Percentiles rank a stretch among this genome's conserved stretches.
phyloP scores from a whole-genome alignment of 2,329 filamentous ascomycete species.

The Alternaria novae-zelandiae region DNA sequence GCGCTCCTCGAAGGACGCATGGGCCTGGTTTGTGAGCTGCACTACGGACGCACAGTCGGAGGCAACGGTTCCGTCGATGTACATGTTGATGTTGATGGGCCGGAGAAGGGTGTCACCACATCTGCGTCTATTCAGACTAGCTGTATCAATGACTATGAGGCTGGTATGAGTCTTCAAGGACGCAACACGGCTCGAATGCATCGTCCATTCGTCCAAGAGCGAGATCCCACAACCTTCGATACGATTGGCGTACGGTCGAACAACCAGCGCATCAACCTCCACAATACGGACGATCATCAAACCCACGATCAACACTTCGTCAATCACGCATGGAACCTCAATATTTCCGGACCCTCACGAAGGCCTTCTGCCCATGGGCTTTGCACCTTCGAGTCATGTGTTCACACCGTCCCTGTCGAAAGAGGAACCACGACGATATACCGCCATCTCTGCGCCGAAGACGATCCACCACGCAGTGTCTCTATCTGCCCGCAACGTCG shows the following conservation, averaged over 20 bases:
- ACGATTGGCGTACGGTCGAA: constrained; percentile 37
- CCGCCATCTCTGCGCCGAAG: constrained; percentile 63
- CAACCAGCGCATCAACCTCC: constrained; percentile 28
- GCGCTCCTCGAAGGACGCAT: constrained; percentile 65
- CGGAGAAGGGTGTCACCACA: constrained; percentile 10
- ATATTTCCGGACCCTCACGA: constrained; percentile 19
- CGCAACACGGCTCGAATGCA: neutral
- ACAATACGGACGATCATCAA: constrained; percentile 26
- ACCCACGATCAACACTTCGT: constrained; percentile 34
- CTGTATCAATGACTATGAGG: constrained; percentile 12
- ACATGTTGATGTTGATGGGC: constrained; percentile 14
- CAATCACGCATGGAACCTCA: constrained; percentile 41
- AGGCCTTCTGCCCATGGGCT: neutral
- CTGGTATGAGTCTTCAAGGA: constrained; percentile 7
- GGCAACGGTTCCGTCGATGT: constrained; percentile 14
- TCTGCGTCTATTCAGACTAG: constrained; percentile 18
- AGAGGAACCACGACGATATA: constrained; percentile 50
- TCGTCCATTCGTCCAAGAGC: constrained; percentile 4
- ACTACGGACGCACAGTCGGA: constrained; percentile 6
- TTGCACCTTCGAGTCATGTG: neutral
- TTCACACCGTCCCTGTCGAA: constrained; percentile 35
- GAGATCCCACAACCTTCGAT: constrained; percentile 20
- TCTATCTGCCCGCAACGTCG: constrained; percentile 69
- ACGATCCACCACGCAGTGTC: constrained; percentile 69
- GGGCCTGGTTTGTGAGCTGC: constrained; percentile 65